Evolutionary conservation across 169 alveolate species (phyloP).

Genomic region (Plasmodium malariae): DNA sequence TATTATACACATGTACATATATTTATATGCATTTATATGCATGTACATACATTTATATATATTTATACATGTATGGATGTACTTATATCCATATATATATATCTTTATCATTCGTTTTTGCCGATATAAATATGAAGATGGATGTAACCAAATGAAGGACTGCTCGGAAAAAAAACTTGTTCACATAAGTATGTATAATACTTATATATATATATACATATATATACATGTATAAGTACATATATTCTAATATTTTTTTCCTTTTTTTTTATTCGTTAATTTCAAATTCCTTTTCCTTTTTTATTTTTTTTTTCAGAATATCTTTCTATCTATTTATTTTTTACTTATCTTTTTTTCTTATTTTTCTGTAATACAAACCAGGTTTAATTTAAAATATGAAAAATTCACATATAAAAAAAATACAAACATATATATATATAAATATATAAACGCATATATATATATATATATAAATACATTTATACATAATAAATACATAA

Average conservation of each 20-base stretch:
- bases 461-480: neutral
- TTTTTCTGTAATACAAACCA: constrained; percentile 13
- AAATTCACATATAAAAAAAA: neutral
- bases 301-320: neutral
- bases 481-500: neutral
- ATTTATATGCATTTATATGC: too few relatives aligned
- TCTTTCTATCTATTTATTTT: neutral
- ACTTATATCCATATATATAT: too few relatives aligned
- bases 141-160: too few relatives aligned
- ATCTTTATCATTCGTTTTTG: too few relatives aligned
- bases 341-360: constrained; percentile 19
- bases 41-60: too few relatives aligned
- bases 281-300: neutral
- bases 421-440: neutral
- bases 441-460: neutral
- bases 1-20: too few relatives aligned
- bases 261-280: neutral
- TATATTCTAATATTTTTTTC: neutral
- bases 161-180: too few relatives aligned
- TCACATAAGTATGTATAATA: neutral
- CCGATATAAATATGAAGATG: too few relatives aligned
- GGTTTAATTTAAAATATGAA: constrained; percentile 14
- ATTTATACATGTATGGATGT: too few relatives aligned
- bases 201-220: too few relatives aligned
- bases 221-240: neutral